Percentiles rank a stretch among this genome's conserved stretches.
Evolutionary conservation across 129 eudicot genomes (phyloP).

Genomic region (Flaveria ramosissima): DNA sequence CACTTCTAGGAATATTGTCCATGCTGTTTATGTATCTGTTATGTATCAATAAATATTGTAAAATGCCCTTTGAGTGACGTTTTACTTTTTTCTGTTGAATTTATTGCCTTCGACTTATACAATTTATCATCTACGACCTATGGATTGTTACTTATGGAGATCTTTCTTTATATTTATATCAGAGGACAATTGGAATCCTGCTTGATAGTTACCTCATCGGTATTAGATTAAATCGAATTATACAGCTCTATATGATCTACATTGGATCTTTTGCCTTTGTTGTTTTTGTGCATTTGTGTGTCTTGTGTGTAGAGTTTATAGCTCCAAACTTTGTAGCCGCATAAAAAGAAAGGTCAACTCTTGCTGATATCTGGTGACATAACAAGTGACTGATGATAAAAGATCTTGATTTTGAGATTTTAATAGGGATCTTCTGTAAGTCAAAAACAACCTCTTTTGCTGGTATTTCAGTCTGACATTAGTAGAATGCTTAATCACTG

Average conservation of each 20-base stretch:
- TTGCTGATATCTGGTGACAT: not conserved
- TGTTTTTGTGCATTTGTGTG: conserved; percentile 17
- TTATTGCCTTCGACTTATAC: too few species aligned
- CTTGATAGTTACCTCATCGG: not conserved
- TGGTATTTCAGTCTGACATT: not conserved
- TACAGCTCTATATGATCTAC: conserved; percentile 7
- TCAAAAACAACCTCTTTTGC: not conserved
- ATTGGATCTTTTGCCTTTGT: conserved; percentile 2
- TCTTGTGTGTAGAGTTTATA: conserved; percentile 12
- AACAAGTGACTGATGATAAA: conserved; percentile 8
- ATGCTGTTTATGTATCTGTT: conserved; percentile 6
- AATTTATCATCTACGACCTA: not conserved
- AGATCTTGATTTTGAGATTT: not conserved
- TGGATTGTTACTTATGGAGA: not conserved
- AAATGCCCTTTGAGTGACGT: not conserved
- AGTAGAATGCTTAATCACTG: not conserved
- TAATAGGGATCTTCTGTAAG: not conserved
- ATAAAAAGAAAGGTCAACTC: not conserved
- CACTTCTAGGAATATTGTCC: not conserved
- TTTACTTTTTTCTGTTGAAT: not conserved
- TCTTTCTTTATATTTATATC: not conserved
- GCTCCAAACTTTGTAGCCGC: not conserved
- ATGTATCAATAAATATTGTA: not conserved
- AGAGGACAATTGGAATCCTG: not conserved
- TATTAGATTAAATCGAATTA: not conserved